Base-by-base conservation (phyloP, 2,329 filamentous ascomycete species). In the Monilinia fructigena region DNA sequence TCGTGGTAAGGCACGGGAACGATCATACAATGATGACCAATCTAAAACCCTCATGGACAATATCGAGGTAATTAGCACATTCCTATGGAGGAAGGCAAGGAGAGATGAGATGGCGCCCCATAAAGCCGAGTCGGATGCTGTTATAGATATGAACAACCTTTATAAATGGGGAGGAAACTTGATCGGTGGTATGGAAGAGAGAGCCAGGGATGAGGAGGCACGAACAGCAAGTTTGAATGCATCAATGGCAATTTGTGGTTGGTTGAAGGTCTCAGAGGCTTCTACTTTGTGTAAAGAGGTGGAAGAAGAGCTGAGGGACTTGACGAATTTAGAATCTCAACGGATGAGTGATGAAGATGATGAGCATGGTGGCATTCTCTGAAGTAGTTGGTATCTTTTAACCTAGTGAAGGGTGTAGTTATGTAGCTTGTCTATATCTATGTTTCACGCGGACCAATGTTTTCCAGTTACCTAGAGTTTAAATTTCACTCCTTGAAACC, bases 41-140 rank as follows among this genome's bases (percentile, higher is more conserved):
- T 52, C 45, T 5, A 55, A 55, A 14, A 70, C 66, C 3, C 63
- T 72, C 11, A 73, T 73, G 70, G 72, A 72, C 54, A 72, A 72
- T 42, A 70, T 73, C 40, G 67, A 68, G 14, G 28, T 23, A 7
- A 72, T 73, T 47, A 65, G 65, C 42, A 72, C 68, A 3, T 50
- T 68, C n/a, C 42, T 72, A 5, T 73, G 72, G 72, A 65, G 67
- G n/a, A 70, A 68, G 48, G 71, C 72, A 20, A 65, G 70, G 10
- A 55, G 60, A 8, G 68, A 72, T 59, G 62, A 38, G 4, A 69
- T 72, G 61, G 71, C 69, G 12, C 71, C 71, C 14, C 70, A 69
- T 60, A 55, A 67, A 63, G 70, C 67, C 1, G 70, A 72, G 65
- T 67, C 66, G 0, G 58, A 65, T 45, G 67, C 71, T 10, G 65